Base-by-base conservation (phyloP, 2,329 filamentous ascomycete genomes). In the Xylariaceae sp. region DNA sequence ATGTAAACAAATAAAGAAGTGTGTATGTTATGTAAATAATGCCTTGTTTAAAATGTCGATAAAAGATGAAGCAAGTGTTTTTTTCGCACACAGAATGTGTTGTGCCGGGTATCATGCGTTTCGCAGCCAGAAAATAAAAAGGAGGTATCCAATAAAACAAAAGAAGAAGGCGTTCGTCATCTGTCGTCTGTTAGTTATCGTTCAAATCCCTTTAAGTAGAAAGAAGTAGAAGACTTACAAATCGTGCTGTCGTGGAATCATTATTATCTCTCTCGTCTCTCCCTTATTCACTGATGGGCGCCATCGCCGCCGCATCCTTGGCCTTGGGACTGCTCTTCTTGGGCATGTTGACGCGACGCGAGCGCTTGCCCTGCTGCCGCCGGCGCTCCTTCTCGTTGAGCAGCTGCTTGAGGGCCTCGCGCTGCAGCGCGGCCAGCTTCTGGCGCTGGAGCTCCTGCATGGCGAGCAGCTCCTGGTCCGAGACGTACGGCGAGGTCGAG, bases 361-460 rank as follows among this genome's bases (percentile, higher is more conserved):
- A 64, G 52, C 61, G 65, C 66, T 65, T 67, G 42, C 57, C 47
- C 57, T 68, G 66, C 64, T 77, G 74, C 62, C 77, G 76, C 45
- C 81, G 76, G 56, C 77, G 75, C 74, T 84, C 82, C 79, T 83
- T 83, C 75, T 84, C 82, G 65, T 68, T 70, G 64, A 80, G 71
- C 53, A 83, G 68, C 65, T 79, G 75, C 64, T 78, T 76, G 64
- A 83, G 70, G 52, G 78, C 77, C 73, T 84, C 80, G 64, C 77
- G 78, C 71, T 84, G 80, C 69, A 79, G 37, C 9, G 37, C 72
- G 57, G 76, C 76, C 55, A 76, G 73, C 67, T 79, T 77, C 72
- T 83, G 76, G 53, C 78, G 78, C 70, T 82, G 78, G 68, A 78
- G 71, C 70, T 79, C 74, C 70, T 82, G 78, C 68, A 77, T 71